A percentile compares a stretch with the other conserved stretches of the same genome.
Evolutionary conservation across 495 filamentous ascomycete genomes (phyloP).

Genomic region (Lasiosphaeriaceae sp.): DNA sequence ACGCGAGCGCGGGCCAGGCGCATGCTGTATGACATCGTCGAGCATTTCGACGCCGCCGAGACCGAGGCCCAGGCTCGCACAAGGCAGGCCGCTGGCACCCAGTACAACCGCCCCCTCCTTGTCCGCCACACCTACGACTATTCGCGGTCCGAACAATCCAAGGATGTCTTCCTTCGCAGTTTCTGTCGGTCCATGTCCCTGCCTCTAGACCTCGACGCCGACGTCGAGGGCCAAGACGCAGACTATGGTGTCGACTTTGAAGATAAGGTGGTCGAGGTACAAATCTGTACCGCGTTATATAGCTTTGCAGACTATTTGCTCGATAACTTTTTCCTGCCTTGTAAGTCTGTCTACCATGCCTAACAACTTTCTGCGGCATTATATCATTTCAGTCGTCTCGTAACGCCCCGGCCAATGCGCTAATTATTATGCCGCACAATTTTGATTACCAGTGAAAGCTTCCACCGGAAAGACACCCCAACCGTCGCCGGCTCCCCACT

Average conservation of each 20-base stretch:
- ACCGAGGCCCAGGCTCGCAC: too few species aligned
- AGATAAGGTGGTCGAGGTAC: neutral
- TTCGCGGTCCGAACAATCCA: neutral
- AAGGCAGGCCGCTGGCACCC: neutral
- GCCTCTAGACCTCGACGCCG: neutral
- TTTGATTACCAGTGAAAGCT: neutral
- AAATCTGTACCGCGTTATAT: neutral
- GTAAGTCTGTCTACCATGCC: neutral
- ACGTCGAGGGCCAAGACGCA: too few species aligned
- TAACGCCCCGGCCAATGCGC: neutral
- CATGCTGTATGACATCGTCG: too few species aligned
- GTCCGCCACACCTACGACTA: neutral
- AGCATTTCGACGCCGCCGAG: too few species aligned
- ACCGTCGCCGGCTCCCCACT: neutral
- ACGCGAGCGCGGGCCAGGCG: too few species aligned
- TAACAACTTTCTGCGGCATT: neutral
- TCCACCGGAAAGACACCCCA: neutral
- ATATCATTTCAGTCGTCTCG: neutral
- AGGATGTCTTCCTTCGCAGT: neutral
- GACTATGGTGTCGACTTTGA: neutral
- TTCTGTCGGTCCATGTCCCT: neutral
- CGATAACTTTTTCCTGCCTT: slow-evolving; percentile 2
- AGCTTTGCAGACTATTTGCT: neutral
- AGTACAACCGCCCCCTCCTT: neutral
- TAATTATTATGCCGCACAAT: neutral